Evolutionary conservation across 1,139 yeast species (phyloP).

Genomic region (Yamadazyma epiphylla): DNA sequence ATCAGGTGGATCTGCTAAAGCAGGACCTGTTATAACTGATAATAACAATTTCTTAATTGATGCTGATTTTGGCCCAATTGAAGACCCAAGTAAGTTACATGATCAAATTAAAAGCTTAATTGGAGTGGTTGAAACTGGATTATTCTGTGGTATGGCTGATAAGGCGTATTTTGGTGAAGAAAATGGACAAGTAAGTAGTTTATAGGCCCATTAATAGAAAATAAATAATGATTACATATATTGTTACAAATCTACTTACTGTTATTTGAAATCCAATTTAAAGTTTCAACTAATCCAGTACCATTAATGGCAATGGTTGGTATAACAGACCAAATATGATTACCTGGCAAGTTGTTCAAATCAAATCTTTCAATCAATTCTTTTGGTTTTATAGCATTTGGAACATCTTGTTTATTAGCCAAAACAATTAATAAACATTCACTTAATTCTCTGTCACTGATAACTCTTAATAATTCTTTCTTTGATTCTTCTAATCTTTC

Average conservation of each 20-base stretch:
- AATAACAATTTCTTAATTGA: slow-evolving; percentile 92
- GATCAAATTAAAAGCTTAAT: slow-evolving; percentile 65
- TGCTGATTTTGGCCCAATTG: slow-evolving; percentile 83
- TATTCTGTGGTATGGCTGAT: slow-evolving; percentile 68
- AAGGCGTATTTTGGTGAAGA: slow-evolving; percentile 88
- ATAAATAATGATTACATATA: background rate
- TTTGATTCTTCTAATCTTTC: slow-evolving; percentile 75
- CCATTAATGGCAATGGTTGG: slow-evolving; percentile 77
- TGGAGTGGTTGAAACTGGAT: slow-evolving; percentile 97
- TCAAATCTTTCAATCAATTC: slow-evolving; percentile 60
- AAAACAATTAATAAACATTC: slow-evolving; percentile 76
- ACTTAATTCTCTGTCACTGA: slow-evolving; percentile 75
- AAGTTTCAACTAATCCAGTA: slow-evolving; percentile 69
- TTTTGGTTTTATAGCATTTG: slow-evolving; percentile 59
- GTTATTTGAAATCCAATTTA: slow-evolving; percentile 71
- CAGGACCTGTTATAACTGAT: slow-evolving; percentile 98
- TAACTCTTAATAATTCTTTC: slow-evolving; percentile 71
- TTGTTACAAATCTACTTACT: slow-evolving; percentile 27
- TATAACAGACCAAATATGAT: slow-evolving; percentile 71
- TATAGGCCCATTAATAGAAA: background rate
- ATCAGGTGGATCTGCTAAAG: slow-evolving; percentile 87
- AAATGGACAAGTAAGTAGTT: slow-evolving; percentile 39
- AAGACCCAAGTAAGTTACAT: slow-evolving; percentile 60
- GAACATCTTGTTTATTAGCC: slow-evolving; percentile 86
- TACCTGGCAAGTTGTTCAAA: slow-evolving; percentile 48